Percentiles rank a stretch among this genome's conserved stretches.
phyloP scores from a whole-genome alignment of 1,139 yeast species.

The Zygoascus hellenicus region DNA sequence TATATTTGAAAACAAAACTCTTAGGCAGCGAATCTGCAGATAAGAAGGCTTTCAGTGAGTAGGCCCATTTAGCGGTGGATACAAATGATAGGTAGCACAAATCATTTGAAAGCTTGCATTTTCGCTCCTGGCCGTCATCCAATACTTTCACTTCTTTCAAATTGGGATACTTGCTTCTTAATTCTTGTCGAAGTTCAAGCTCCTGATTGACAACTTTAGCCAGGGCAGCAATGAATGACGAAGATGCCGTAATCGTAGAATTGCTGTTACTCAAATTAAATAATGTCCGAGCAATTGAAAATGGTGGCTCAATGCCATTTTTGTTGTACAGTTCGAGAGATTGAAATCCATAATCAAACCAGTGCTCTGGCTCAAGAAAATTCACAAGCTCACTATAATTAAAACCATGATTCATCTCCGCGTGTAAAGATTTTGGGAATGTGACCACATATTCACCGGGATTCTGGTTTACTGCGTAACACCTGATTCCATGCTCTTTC shows the following conservation, averaged over 20 bases:
- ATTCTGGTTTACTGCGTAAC: constrained; percentile 69
- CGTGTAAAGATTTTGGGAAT: constrained; percentile 79
- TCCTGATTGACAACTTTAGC: constrained; percentile 21
- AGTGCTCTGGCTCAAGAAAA: constrained; percentile 60
- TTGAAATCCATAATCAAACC: constrained; percentile 40
- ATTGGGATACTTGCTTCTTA: constrained; percentile 20
- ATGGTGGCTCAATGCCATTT: constrained; percentile 30
- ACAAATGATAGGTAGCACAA: constrained; percentile 27
- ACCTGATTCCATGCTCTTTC: constrained; percentile 49
- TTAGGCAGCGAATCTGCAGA: too few species aligned
- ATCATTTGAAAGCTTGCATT: constrained; percentile 24
- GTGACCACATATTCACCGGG: constrained; percentile 83
- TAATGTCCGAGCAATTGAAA: constrained; percentile 32
- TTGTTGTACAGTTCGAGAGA: constrained; percentile 28
- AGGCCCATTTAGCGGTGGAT: constrained; percentile 4
- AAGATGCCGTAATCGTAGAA: constrained; percentile 24
- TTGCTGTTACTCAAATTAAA: constrained; percentile 27
- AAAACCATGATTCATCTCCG: constrained; percentile 81
- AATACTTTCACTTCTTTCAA: constrained; percentile 15
- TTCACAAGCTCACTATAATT: constrained; percentile 78
- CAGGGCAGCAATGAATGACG: constrained; percentile 16
- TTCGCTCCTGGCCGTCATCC: constrained; percentile 15
- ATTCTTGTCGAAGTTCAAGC: constrained; percentile 18
- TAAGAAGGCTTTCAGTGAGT: constrained; percentile 41
- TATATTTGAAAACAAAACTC: too few species aligned